Conservation (phyloP, 2,329 filamentous ascomycete species). For the Alternaria gaisen region DNA sequence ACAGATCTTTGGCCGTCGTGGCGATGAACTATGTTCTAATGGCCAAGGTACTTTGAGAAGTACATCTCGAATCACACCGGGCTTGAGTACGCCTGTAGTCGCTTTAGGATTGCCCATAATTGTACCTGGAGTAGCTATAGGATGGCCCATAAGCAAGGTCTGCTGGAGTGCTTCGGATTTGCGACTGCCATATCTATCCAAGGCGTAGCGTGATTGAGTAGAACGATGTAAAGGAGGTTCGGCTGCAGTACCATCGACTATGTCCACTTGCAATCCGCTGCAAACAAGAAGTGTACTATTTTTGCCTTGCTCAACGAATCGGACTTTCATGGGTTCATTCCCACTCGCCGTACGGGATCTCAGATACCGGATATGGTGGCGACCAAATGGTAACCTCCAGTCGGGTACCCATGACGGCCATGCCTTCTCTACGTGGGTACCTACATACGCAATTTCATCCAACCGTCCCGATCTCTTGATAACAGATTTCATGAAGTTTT, state of each 20-base stretch:
- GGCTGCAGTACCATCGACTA: background rate
- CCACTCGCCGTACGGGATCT: background rate
- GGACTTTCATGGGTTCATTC: rapidly evolving
- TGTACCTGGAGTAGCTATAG: too few species aligned
- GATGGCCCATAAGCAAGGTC: background rate
- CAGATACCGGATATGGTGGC: background rate
- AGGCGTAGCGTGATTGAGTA: too few species aligned
- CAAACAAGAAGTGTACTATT: background rate
- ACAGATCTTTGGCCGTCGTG: background rate
- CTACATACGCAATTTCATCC: rapidly evolving
- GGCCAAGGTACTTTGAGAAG: too few species aligned
- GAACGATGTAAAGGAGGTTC: too few species aligned
- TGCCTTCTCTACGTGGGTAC: background rate
- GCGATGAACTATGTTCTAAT: too few species aligned
- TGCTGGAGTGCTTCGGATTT: background rate
- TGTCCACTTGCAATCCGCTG: background rate
- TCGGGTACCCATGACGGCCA: background rate
- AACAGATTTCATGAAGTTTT: background rate
- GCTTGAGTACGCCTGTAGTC: background rate
- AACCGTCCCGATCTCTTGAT: background rate
- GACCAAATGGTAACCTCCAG: background rate
- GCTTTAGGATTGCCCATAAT: too few species aligned
- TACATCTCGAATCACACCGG: too few species aligned
- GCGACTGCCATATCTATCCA: background rate
- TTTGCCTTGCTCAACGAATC: background rate